Evolutionary conservation across 805 yeast genomes (phyloP), one percentile per base, ranked within the genome.

Genomic region (Wickerhamiella occidentalis): DNA sequence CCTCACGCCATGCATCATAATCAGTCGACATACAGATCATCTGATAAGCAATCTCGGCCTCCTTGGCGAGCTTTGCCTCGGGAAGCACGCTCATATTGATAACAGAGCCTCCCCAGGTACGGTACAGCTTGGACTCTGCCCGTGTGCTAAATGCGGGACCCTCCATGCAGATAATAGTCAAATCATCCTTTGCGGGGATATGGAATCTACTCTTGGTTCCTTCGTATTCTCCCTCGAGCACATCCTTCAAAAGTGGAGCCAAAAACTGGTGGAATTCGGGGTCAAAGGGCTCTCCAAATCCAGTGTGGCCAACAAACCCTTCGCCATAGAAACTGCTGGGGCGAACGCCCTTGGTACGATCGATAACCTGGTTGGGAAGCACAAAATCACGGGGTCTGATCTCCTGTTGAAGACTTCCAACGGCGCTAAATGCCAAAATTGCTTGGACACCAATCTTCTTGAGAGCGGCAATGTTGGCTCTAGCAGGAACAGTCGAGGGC

Each of bases 21-120:
- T 92, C 99, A 3, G 99, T 92, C 1, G 95, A 82, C 99, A 92
- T 92, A 68, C 99, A 92, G 55, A 92, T 76, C 96, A 92, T 92
- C 68, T 90, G 97, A 68, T 92, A 92, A 25, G 95, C 75, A 56
- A 92, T 81, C 68, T 92, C 99, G 41, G 97, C 96, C 69, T 92
- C 99, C 62, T 94, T 78, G 3, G 99, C 98, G 55, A 92, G 75
- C 65, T 92, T 92, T 36, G 95, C 82, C 70, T 92, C 99, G n/a
- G 99, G 99, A 52, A 92, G 68, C 51, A 86, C 92, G 47, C 94
- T 82, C 99, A 92, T 92, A 71, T 92, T 92, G 65, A 92, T 92
- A 50, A 92, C 94, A 29, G 87, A 78, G 6, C 95, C 97, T 51
- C 95, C 96, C 81, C 92, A 84, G 30, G 83, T 69, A 54, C 75